Evolutionary conservation across 371 early-diverging fungal species (phyloP).

Genomic region (Lichtheimia ornata): DNA sequence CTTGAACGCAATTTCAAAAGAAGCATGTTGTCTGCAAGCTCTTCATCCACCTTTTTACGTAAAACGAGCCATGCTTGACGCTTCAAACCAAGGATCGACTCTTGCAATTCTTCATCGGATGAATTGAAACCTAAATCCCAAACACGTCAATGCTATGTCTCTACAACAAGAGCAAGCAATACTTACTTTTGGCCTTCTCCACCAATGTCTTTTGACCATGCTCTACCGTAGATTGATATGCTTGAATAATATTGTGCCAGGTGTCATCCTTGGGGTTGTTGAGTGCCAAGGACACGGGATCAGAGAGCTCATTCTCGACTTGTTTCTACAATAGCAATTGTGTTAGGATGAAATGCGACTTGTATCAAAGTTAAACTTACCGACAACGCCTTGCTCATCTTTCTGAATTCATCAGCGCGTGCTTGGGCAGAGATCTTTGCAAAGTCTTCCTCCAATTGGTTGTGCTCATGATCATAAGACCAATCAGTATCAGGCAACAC

Average conservation of each 20-base stretch:
- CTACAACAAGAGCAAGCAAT: background rate
- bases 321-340: conserved; percentile 40
- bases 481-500: conserved; percentile 75
- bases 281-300: conserved; percentile 69
- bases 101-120: conserved; percentile 50
- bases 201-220: conserved; percentile 39
- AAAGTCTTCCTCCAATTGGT: conserved; percentile 68
- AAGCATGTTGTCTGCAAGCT: conserved; percentile 78
- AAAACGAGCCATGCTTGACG: conserved; percentile 76
- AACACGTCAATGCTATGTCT: background rate
- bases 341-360: background rate
- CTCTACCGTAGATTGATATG: conserved; percentile 58
- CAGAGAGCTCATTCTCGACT: conserved; percentile 64
- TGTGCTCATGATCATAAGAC: conserved; percentile 68
- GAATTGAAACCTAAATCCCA: conserved; percentile 58
- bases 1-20: conserved; percentile 72
- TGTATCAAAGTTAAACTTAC: conserved; percentile 17
- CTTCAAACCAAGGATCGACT: conserved; percentile 52
- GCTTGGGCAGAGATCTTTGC: conserved; percentile 65
- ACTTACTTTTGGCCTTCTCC: conserved; percentile 44
- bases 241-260: conserved; percentile 73
- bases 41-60: conserved; percentile 76
- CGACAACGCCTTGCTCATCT: conserved; percentile 69
- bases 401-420: conserved; percentile 78
- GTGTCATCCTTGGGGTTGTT: conserved; percentile 66